A percentile compares a stretch with the other conserved stretches of the same genome.
Conservation (phyloP, 768 basidiomycete genomes). For the Boletus eberwhitei region DNA sequence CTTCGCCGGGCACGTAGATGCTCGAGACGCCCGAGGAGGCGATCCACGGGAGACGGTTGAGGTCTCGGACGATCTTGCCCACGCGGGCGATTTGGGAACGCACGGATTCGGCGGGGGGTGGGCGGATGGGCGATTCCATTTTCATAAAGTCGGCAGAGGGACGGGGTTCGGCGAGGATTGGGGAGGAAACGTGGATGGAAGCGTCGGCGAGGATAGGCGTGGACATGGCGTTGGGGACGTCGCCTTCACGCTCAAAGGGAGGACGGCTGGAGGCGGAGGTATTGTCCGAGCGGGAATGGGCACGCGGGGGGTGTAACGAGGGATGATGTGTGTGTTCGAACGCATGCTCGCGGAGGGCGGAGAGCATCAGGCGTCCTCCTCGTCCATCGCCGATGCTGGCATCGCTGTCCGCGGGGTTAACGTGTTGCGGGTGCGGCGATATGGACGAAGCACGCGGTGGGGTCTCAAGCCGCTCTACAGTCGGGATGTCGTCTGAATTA, state of each 20-base stretch:
- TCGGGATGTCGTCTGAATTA: slow-evolving; percentile 30
- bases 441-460: slow-evolving; percentile 24
- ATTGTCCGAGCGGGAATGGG: slow-evolving; percentile 20
- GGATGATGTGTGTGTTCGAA: slow-evolving; percentile 16
- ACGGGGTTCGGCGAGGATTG: slow-evolving; percentile 39
- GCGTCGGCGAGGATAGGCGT: slow-evolving; percentile 27
- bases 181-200: slow-evolving; percentile 31
- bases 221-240: slow-evolving; percentile 29
- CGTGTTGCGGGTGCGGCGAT: slow-evolving; percentile 21
- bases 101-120: slow-evolving; percentile 34
- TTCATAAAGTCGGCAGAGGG: slow-evolving; percentile 47
- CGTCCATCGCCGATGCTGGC: slow-evolving; percentile 20
- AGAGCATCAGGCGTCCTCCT: slow-evolving; percentile 24
- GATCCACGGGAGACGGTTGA: slow-evolving; percentile 47
- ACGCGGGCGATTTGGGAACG: slow-evolving; percentile 37
- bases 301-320: slow-evolving; percentile 11
- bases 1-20: slow-evolving; percentile 44
- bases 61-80: slow-evolving; percentile 34
- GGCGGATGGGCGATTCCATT: slow-evolving; percentile 44
- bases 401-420: slow-evolving; percentile 18
- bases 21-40: slow-evolving; percentile 42
- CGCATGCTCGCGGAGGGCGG: slow-evolving; percentile 23
- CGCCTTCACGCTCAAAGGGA: slow-evolving; percentile 21
- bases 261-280: slow-evolving; percentile 24
- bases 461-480: slow-evolving; percentile 27